These are phyloP conservation scores for Mycena vulgaris DNA, from an alignment of 768 basidiomycete species.

Conservation along the genomic window DNA sequence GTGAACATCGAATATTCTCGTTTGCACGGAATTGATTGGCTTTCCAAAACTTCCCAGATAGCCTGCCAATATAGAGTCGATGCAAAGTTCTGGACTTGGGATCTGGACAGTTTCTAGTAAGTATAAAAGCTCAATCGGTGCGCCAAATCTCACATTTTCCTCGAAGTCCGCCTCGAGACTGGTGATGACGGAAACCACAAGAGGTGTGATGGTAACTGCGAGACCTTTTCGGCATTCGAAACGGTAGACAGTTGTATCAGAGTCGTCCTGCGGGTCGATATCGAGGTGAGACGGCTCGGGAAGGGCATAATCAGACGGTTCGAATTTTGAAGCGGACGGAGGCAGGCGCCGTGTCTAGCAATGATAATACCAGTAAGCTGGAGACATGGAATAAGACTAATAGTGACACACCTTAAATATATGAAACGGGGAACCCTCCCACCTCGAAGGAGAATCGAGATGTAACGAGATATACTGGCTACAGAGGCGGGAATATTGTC, in stretches of 20 bases:
- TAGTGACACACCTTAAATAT: slow-evolving; percentile 57
- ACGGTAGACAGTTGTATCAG: slow-evolving; percentile 56
- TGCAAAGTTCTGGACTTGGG: slow-evolving; percentile 52
- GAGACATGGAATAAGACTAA: background rate
- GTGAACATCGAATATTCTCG: slow-evolving; percentile 57
- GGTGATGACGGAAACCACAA: slow-evolving; percentile 61
- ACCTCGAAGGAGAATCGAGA: slow-evolving; percentile 54
- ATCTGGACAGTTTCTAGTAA: slow-evolving; percentile 41
- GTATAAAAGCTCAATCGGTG: background rate
- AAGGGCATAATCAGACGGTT: slow-evolving; percentile 1
- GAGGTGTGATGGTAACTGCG: slow-evolving; percentile 68
- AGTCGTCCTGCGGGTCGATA: slow-evolving; percentile 37
- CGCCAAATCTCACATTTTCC: slow-evolving; percentile 56
- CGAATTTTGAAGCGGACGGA: slow-evolving; percentile 14
- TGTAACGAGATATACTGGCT: slow-evolving; percentile 62
- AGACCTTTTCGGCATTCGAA: slow-evolving; percentile 56
- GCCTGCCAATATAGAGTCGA: slow-evolving; percentile 61
- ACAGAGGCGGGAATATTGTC: slow-evolving; percentile 64
- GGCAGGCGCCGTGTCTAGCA: slow-evolving; percentile 44
- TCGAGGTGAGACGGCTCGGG: slow-evolving; percentile 11
- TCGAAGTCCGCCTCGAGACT: slow-evolving; percentile 65
- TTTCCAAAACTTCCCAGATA: slow-evolving; percentile 54
- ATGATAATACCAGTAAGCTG: background rate
- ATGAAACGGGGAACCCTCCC: slow-evolving; percentile 65
- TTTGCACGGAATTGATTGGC: slow-evolving; percentile 33